Conservation (phyloP, 2,329 filamentous ascomycete genomes). For the Metarhizium robertsii region DNA sequence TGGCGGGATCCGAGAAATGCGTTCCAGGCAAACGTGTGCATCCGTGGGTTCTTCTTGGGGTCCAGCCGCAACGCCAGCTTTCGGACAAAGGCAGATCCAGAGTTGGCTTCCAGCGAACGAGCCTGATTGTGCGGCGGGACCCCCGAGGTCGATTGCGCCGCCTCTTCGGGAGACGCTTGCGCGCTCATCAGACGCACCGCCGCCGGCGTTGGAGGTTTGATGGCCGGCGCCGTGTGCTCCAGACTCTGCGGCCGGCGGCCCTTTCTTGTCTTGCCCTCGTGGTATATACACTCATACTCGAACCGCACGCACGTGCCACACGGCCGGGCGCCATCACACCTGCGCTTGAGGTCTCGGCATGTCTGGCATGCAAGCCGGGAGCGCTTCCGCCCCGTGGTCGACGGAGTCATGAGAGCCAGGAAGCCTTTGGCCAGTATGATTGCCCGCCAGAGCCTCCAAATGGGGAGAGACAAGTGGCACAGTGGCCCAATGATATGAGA, state of each 20-base stretch:
- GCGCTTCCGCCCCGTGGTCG: constrained; percentile 19
- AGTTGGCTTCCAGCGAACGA: constrained; percentile 35
- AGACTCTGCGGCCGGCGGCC: background rate
- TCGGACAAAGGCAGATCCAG: constrained; percentile 45
- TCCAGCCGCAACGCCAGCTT: constrained; percentile 43
- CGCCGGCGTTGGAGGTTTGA: background rate
- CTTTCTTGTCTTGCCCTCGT: constrained; percentile 7
- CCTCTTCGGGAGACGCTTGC: background rate
- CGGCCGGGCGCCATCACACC: constrained; percentile 43
- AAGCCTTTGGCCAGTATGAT: background rate
- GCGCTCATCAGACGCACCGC: background rate
- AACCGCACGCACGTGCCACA: constrained; percentile 44
- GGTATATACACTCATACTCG: constrained; percentile 43
- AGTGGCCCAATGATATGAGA: background rate
- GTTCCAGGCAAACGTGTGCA: constrained; percentile 51
- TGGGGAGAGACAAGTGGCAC: background rate
- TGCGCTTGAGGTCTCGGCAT: constrained; percentile 46
- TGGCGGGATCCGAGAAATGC: constrained; percentile 24
- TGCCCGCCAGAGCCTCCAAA: background rate
- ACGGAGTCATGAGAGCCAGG: background rate
- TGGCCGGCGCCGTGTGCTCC: background rate
- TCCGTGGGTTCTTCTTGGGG: constrained; percentile 39
- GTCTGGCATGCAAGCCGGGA: constrained; percentile 38
- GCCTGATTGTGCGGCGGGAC: constrained; percentile 21
- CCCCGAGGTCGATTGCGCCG: constrained; percentile 1